These are phyloP conservation scores for Teunomyces kruisii DNA, from an alignment of 805 yeast species.

Conservation along the genomic window DNA sequence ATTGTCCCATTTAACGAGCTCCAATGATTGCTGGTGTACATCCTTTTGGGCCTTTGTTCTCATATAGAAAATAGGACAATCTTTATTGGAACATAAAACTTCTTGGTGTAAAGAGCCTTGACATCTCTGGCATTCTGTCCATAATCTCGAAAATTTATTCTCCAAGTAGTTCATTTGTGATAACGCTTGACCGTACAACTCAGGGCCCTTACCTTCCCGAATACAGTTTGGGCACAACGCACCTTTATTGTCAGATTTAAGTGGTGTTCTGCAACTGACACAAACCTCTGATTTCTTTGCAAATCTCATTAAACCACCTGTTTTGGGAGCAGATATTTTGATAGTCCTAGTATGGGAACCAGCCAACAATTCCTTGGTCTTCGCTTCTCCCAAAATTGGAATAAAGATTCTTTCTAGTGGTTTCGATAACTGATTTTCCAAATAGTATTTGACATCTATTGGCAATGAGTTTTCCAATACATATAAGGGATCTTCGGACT, in stretches of 20 bases:
- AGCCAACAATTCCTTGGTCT: constrained; percentile 74
- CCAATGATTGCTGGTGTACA: constrained; percentile 53
- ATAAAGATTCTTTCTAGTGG: constrained; percentile 93
- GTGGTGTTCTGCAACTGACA: constrained; percentile 82
- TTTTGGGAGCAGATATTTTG: constrained; percentile 68
- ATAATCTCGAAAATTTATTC: constrained; percentile 76
- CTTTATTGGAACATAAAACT: constrained; percentile 90
- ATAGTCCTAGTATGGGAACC: constrained; percentile 85
- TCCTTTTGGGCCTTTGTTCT: constrained; percentile 84
- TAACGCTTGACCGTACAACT: constrained; percentile 76
- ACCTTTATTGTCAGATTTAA: constrained; percentile 58
- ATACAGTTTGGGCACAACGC: constrained; percentile 82
- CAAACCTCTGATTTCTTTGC: constrained; percentile 88
- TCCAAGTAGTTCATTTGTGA: constrained; percentile 79
- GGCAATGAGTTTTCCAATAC: constrained; percentile 91
- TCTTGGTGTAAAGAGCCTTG: constrained; percentile 96
- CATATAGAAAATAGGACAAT: constrained; percentile 98
- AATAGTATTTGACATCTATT: constrained; percentile 89
- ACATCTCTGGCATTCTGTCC: constrained; percentile 99
- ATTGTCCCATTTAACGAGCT: constrained; percentile 64
- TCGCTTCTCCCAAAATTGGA: constrained; percentile 86
- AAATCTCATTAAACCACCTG: constrained; percentile 89
- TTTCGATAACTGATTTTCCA: constrained; percentile 89
- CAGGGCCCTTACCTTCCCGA: constrained; percentile 58
- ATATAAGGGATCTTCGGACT: constrained; percentile 94